Evolutionary conservation across 441 rosid species (phyloP), one percentile per base, ranked within the genome.

Genomic region (Omphalea diandra): DNA sequence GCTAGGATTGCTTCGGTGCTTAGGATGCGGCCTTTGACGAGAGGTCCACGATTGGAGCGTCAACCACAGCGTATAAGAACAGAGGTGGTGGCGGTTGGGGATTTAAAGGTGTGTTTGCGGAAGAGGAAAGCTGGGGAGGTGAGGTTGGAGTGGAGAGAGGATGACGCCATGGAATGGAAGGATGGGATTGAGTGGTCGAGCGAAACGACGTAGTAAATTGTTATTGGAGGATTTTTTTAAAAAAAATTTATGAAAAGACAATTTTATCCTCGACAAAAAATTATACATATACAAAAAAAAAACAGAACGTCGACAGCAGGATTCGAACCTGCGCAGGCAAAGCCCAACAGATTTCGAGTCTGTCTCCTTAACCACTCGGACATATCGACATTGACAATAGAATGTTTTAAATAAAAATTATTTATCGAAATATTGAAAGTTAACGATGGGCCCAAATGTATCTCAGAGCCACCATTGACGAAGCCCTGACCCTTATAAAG

Each of bases 331-430:
- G 97, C 93, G 90, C 97, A 85, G 98, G 94, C 96, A 76, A 8
- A 85, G 93, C 94, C 99, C 97, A 95, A 89, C 85, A 90, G 98
- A 92, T 90, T 92, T 92, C 90, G 88, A 90, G 98, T 90, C 96
- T 87, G 85, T 92, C 96, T 92, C 99, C 97, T 94, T 92, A 87
- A 90, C 99, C 93, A 87, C 98, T 92, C 98, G 90, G 93, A 90
- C 99, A 94, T 90, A 87, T 90, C 88, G 96, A 90, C 97, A n/a
- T n/a, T n/a, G n/a, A n/a, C n/a, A n/a, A n/a, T n/a, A n/a, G n/a
- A n/a, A n/a, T n/a, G n/a, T n/a, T n/a, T n/a, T n/a, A n/a, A n/a
- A n/a, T n/a, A n/a, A n/a, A n/a, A n/a, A n/a, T n/a, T n/a, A n/a
- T n/a, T n/a, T n/a, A n/a, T n/a, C n/a, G n/a, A n/a, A n/a, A n/a